phyloP scores from a whole-genome alignment of 139 green algal species.

The Ettlia oleoabundans region DNA sequence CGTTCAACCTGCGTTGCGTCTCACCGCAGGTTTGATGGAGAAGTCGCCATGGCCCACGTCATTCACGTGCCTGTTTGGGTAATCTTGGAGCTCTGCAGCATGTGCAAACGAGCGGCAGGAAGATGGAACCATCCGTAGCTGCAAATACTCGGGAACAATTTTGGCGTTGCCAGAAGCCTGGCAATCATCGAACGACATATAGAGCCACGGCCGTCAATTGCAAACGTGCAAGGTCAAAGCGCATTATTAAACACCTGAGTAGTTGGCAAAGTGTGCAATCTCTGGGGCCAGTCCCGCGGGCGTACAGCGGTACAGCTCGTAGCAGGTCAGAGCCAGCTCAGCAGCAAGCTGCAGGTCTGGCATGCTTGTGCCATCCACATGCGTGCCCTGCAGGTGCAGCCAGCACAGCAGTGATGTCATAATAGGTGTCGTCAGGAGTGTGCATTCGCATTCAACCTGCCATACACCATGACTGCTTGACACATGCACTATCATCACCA shows the following conservation, averaged over 20 bases:
- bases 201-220: no score
- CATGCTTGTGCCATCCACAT: neutral
- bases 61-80: slow-evolving; percentile 45
- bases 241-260: neutral
- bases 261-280: slow-evolving; percentile 60
- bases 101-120: neutral
- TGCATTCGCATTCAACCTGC: no score
- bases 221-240: neutral
- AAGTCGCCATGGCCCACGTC: slow-evolving; percentile 61
- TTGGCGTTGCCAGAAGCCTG: neutral
- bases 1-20: neutral
- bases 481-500: no score
- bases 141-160: neutral
- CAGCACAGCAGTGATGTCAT: no score
- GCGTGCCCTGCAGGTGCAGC: no score
- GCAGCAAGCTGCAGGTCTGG: slow-evolving; percentile 67
- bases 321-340: slow-evolving; percentile 79
- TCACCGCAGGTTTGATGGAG: slow-evolving; percentile 53
- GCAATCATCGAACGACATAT: neutral
- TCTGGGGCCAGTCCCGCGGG: slow-evolving; percentile 69
- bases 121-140: neutral
- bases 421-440: no score
- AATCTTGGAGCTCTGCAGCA: slow-evolving; percentile 27
- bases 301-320: slow-evolving; percentile 72
- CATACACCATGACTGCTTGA: no score